phyloP scores from a whole-genome alignment of 2,329 filamentous ascomycete species.

The Fusarium albidum region DNA sequence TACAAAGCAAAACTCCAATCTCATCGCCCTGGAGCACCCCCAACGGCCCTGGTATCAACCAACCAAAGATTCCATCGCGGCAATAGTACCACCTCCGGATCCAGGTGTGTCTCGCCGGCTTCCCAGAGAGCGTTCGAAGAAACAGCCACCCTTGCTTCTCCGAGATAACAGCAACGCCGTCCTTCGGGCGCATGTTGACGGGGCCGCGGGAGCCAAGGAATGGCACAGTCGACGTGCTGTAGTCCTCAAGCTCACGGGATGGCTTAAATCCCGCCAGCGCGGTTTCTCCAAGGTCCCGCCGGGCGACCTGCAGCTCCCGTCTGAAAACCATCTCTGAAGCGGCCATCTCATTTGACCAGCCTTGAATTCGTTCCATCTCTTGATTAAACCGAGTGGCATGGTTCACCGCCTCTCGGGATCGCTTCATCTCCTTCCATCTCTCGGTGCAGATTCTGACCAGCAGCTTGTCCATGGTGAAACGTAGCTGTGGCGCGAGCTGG shows the following conservation, averaged over 20 bases:
- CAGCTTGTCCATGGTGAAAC: constrained; percentile 84
- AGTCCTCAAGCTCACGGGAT: constrained; percentile 92
- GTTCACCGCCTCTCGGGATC: constrained; percentile 70
- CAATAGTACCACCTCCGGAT: constrained; percentile 94
- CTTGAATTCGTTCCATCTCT: constrained; percentile 91
- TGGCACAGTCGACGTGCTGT: constrained; percentile 87
- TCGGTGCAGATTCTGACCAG: constrained; percentile 86
- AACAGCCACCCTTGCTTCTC: constrained; percentile 98
- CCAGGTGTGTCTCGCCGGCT: constrained; percentile 91
- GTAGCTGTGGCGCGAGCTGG: constrained; percentile 84
- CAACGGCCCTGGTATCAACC: constrained; percentile 82
- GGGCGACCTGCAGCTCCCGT: constrained; percentile 79
- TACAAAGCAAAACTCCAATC: constrained; percentile 93
- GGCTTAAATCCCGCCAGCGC: constrained; percentile 77
- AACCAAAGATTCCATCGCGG: constrained; percentile 95
- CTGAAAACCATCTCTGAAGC: constrained; percentile 84
- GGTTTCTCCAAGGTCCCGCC: constrained; percentile 82
- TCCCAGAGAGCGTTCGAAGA: constrained; percentile 80
- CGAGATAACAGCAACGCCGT: constrained; percentile 58
- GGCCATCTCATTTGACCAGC: constrained; percentile 96
- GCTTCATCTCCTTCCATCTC: constrained; percentile 86
- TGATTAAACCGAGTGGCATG: constrained; percentile 72
- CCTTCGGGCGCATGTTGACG: constrained; percentile 66
- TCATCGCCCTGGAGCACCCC: constrained; percentile 96
- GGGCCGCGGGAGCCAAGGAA: constrained; percentile 79